These are phyloP conservation scores for Cenchrus purpureus DNA, from an alignment of 176 grass and related monocot genomes.

Conservation along the genomic window DNA sequence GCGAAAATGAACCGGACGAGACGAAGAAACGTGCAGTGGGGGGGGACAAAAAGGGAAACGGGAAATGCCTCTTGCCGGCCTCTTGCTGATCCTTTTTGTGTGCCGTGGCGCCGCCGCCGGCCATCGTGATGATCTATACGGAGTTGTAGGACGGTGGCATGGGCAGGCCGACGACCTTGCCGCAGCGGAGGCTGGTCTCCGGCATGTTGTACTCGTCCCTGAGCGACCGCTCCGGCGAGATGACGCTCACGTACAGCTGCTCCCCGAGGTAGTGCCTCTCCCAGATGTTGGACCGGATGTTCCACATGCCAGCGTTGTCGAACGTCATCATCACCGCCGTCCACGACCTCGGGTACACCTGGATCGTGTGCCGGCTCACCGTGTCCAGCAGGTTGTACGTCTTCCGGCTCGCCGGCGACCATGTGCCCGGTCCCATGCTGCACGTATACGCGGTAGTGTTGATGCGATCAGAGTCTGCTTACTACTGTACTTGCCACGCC, in stretches of 20 bases:
- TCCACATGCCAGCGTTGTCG: slow-evolving; percentile 98
- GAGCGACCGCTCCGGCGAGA: slow-evolving; percentile 74
- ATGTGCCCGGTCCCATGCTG: slow-evolving; percentile 87
- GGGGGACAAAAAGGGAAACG: slow-evolving; percentile 36
- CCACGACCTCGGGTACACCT: slow-evolving; percentile 97
- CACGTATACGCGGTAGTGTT: not conserved
- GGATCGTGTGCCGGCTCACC: slow-evolving; percentile 90
- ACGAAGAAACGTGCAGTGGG: not conserved
- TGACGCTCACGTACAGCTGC: slow-evolving; percentile 84
- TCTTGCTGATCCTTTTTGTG: not conserved
- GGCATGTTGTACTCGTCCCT: slow-evolving; percentile 94
- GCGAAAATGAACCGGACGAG: slow-evolving; percentile 29
- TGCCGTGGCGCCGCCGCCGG: slow-evolving; percentile 9
- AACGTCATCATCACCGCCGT: slow-evolving; percentile 91
- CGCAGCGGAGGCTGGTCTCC: slow-evolving; percentile 62
- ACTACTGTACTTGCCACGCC: too few relatives aligned
- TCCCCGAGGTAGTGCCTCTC: slow-evolving; percentile 79
- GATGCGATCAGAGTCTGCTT: too few relatives aligned
- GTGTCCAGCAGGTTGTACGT: slow-evolving; percentile 91
- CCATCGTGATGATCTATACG: slow-evolving; percentile 24
- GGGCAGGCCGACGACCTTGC: slow-evolving; percentile 64
- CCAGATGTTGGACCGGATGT: slow-evolving; percentile 76
- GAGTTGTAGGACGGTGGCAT: slow-evolving; percentile 68
- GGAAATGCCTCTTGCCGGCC: slow-evolving; percentile 9
- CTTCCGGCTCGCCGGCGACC: slow-evolving; percentile 47